Base-by-base conservation (phyloP, 208 protist species). In the Angomonas deanei region DNA sequence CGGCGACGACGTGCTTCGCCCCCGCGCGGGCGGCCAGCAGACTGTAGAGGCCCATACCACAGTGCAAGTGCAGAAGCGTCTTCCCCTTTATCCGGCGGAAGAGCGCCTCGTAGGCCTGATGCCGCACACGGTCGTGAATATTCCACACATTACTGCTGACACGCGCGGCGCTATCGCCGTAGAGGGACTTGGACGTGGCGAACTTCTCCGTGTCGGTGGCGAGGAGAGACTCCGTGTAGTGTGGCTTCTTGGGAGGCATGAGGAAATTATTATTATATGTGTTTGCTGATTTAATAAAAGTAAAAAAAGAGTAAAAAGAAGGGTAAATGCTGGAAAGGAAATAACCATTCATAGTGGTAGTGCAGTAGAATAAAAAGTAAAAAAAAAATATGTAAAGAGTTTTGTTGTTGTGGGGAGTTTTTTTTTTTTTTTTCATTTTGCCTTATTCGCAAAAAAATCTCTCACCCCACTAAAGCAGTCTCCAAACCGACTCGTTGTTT, bases 21-120 rank as follows among this genome's bases (percentile, higher is more conserved):
- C 77, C 70, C 52, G 47, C 64, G 28, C 82, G 78, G 10, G 92
- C 92, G 3, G 86, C 85, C 21, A 94, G 72, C 87, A 97, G 91
- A 11, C 88, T 80, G 66, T 91, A 79, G 11, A 97, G 72, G 0
- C 88, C 92, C 72, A 96, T 88, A 15, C 92, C 92, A 62, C 89
- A 92, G 30, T 84, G 84, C 26, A 97, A 56, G 64, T 94, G 82
- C 36, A 97, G 75, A n/a, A 97, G 61, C 21, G 74, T 83, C 84
- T 97, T 97, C 33, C 87, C 89, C 33, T 82, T 80, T 31, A 94
- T 76, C 38, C 64, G 72, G 54, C 75, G 78, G 31, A 95, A 70
- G 31, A 92, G 68, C 30, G 86, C 80, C 42, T 91, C 76, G 72
- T 93, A 94, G n/a, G 86, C 89, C 28, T 76, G 77, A 33, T 84